Base-by-base conservation (phyloP, 2,329 filamentous ascomycete genomes). In the Colletotrichum eleusines region DNA sequence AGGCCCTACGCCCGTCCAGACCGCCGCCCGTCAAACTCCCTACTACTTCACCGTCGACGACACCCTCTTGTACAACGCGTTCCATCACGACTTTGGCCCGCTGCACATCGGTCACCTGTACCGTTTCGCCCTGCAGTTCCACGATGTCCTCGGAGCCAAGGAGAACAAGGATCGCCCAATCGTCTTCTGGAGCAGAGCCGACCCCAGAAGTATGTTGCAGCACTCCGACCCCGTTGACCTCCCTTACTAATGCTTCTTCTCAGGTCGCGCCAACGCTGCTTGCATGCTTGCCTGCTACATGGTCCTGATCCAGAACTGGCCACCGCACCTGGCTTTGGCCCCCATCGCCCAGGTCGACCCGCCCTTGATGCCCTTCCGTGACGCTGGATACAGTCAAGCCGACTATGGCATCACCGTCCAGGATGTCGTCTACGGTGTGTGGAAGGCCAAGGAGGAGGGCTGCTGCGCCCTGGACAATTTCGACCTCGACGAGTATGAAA, bases 231-330 rank as follows among this genome's bases (percentile, higher is more conserved):
- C 53, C 23, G 67, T 74, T 18, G 51, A 33, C 42, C 28, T 70
- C 35, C 72, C 74, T 72, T 82, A 78, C 60, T 59, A 73, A 77
- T 74, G 42, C 18, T 48, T 58, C 44, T 61, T 46, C 42, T n/a
- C 64, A 95, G 92, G 92, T 80, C 92, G 96, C 79, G 93, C 93
- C 74, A 99, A 99, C 82, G 94, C 96, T 58, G 94, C 96, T 35
- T 98, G 95, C 80, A 88, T 99, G 78, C 89, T 99, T 55, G 95
- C 96, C 65, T 97, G 94, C 84, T 99, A 99, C 84, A 98, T 99
- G 95, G 95, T 99, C 53, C 84, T 99, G 74, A 97, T 99, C 76
- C 96, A 99, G 83, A 94, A 93, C 51, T 99, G 96, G 96, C 94
- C 96, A 57, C 96, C 96, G 63, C 96, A 99, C 84, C 86, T 98